Conservation (phyloP, 345 rosid species). For the Salix udensis region DNA sequence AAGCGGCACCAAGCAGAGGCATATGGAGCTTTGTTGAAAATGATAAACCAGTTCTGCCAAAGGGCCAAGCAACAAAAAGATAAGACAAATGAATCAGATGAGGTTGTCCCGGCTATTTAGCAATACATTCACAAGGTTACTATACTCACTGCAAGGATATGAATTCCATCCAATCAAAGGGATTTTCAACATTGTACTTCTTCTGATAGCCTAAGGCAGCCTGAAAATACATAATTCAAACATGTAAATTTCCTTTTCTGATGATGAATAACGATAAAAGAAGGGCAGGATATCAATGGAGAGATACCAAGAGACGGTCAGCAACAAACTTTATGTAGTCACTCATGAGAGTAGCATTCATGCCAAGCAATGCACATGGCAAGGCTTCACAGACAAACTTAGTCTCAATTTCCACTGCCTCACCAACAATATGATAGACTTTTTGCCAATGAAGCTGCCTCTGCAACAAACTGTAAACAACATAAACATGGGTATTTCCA, state of each 20-base stretch:
- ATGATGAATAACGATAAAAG: neutral
- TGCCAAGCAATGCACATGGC: constrained; percentile 85
- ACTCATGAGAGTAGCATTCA: constrained; percentile 85
- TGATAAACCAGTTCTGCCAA: neutral
- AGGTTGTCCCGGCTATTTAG: neutral
- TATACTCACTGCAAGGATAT: constrained; percentile 83
- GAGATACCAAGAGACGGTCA: constrained; percentile 75
- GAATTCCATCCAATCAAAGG: constrained; percentile 97
- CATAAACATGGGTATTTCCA: neutral
- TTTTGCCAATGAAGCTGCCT: constrained; percentile 56
- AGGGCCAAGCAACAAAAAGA: neutral
- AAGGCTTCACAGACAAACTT: constrained; percentile 89
- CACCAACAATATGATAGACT: constrained; percentile 60
- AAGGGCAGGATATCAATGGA: neutral
- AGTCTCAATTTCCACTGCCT: constrained; percentile 85
- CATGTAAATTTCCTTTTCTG: neutral
- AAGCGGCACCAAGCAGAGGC: neutral
- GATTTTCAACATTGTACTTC: constrained; percentile 70
- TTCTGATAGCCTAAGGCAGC: constrained; percentile 61
- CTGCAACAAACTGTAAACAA: constrained; percentile 51
- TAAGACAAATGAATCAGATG: neutral
- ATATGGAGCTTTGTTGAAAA: neutral
- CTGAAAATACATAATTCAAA: constrained; percentile 29
- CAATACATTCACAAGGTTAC: neutral
- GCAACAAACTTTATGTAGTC: constrained; percentile 89